Base-by-base conservation (phyloP, 2,329 filamentous ascomycete genomes). In the Aspergillus amoenus region DNA sequence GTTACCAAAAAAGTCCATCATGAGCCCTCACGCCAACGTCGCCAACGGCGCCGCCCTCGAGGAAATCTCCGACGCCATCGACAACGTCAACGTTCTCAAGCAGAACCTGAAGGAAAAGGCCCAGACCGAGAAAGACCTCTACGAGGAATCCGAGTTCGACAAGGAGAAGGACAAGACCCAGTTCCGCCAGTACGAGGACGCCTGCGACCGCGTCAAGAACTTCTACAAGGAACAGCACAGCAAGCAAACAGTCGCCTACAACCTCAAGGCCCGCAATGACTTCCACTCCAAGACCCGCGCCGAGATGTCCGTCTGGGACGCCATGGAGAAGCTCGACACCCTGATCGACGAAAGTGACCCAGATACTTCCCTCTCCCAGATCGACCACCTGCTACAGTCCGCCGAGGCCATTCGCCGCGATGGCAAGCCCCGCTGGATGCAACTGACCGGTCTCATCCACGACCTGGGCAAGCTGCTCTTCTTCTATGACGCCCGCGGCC, bases 281-380 rank as follows among this genome's bases (percentile, higher is more conserved):
- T 90, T 91, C 78, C 79, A 86, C 73, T 82, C 81, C 62, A 84
- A 86, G 60, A 83, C 83, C 2, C 85, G 89, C 53, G 85, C 88
- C 15, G 82, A 89, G 73, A 91, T 96, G 89, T 88, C 87, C 61
- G 82, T 96, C 72, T 96, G 91, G 92, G 82, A 95, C 73, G 92
- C 92, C 18, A 94, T 96, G 78, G 90, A 95, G 83, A 93, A 91
- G 76, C 87, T 96, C 69, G 91, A 96, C 82, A 91, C 89, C 0
- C 83, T 96, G 52, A 89, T 96, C 73, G 92, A 96, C 77, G 90
- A 95, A 76, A 92, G 88, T 18, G 92, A 96, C 78, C 92, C 92
- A 1, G 91, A 96, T 78, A 96, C 92, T 45, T 86, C 84, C 47
- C 86, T 96, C 61, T 88, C 86, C 27, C 92, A 96, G 79, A 95